phyloP scores from a whole-genome alignment of 2,329 filamentous ascomycete genomes.

The Fusarium vanettenii region DNA sequence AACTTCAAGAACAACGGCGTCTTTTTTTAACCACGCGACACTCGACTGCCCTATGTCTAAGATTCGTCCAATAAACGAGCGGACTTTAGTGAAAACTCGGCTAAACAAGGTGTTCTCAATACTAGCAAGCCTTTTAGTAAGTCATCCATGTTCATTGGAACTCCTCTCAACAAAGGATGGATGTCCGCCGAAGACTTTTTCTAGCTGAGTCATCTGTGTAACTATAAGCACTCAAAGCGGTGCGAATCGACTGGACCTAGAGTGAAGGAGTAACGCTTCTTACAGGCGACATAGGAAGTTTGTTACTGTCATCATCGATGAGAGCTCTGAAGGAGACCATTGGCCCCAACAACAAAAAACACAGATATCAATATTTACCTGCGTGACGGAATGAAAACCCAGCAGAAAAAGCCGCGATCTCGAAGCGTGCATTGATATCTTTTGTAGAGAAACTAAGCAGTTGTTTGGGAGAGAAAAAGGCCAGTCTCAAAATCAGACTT shows the following conservation, averaged over 20 bases:
- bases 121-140: too few species aligned
- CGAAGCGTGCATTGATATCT: too few species aligned
- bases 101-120: too few species aligned
- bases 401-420: too few species aligned
- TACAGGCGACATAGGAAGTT: fast-evolving
- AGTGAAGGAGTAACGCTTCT: background rate
- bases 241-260: fast-evolving
- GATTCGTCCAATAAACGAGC: background rate
- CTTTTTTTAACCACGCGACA: background rate
- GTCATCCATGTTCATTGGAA: too few species aligned
- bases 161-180: too few species aligned
- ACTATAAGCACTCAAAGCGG: background rate
- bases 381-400: too few species aligned
- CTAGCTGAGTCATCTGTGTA: background rate
- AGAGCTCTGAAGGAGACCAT: too few species aligned
- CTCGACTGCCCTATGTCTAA: background rate
- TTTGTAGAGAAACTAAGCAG: background rate
- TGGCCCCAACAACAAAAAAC: too few species aligned
- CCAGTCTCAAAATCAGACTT: background rate
- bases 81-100: fast-evolving
- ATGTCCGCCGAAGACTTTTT: too few species aligned
- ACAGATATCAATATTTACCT: too few species aligned
- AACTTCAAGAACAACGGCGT: background rate
- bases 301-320: too few species aligned
- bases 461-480: background rate